Evolutionary conservation across 768 basidiomycete species (phyloP), one percentile per base, ranked within the genome.

Genomic region (Zangia roseola): DNA sequence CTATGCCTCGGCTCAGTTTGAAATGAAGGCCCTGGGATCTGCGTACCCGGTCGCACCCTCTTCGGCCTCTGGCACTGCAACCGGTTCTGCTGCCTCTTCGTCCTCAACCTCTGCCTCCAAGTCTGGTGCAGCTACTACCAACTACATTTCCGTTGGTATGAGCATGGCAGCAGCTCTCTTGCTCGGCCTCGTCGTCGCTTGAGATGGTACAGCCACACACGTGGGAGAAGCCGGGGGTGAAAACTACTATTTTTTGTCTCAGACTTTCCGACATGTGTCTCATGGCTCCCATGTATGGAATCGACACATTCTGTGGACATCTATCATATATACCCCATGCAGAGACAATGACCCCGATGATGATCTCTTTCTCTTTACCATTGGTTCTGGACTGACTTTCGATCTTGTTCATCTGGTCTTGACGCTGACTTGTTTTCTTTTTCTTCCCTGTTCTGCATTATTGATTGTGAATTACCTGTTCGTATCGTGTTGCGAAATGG

Each of bases 1-100:
- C 46, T 87, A 74, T 52, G 81, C 82, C 80, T 83, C 23, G 40
- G 74, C 47, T 62, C 68, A 5, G 17, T 90, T 90, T 64, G 78
- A 81, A 62, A 75, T 90, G 65, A 80, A 82, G 62, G 60, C 82
- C 6, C 52, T 69, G 26, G 81, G 81, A 42, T 72, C 84, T 30
- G 8, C 71, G 12, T 87, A 81, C 58, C 81, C 83, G 10, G 40
- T 65, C 4, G 49, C 78, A 17, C 58, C 67, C 17, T 55, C 69
- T 5, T 35, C 60, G 10, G 24, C 61, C 10, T 50, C 67, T 30
- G 67, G 51, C n/a, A 53, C 65, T 6, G 28, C 62, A 16, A 56
- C 69, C 7, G 44, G 63, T 28, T 43, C 62, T 20, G 51, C 53
- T 1, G 44, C 47, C 5, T 33, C 57, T 0, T 12, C 59, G 0